Conservation (phyloP, 2,329 filamentous ascomycete species). For the Tolypocladium guangdongense region DNA sequence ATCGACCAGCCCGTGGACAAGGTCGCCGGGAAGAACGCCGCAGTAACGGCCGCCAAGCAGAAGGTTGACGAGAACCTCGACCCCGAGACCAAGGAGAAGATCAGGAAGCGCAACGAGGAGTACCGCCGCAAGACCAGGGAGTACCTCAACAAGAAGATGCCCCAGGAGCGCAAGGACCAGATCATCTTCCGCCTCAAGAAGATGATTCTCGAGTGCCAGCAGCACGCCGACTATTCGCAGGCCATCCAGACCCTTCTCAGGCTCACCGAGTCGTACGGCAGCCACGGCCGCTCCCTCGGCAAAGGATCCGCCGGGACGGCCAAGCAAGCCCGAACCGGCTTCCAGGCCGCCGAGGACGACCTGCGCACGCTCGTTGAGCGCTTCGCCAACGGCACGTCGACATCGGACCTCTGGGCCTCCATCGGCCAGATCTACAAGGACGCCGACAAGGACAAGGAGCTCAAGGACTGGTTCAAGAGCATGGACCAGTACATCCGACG, state of each 20-base stretch:
- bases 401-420: constrained; percentile 73
- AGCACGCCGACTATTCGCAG: constrained; percentile 84
- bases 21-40: constrained; percentile 19
- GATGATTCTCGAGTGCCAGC: constrained; percentile 94
- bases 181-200: constrained; percentile 88
- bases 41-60: constrained; percentile 38
- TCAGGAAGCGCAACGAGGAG: constrained; percentile 31
- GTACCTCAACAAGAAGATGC: constrained; percentile 80
- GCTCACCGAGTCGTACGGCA: constrained; percentile 75
- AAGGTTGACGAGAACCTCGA: constrained; percentile 52
- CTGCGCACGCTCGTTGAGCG: constrained; percentile 77
- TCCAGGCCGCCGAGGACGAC: constrained; percentile 66
- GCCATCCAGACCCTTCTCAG: constrained; percentile 81
- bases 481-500: constrained; percentile 70
- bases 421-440: constrained; percentile 80
- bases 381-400: constrained; percentile 89
- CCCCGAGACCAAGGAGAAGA: constrained; percentile 48
- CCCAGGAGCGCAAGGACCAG: constrained; percentile 85
- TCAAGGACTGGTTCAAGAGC: constrained; percentile 80
- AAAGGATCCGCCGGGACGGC: constrained; percentile 56
- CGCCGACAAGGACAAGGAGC: constrained; percentile 75
- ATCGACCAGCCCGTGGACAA: constrained; percentile 38
- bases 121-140: constrained; percentile 45
- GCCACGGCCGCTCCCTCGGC: constrained; percentile 57
- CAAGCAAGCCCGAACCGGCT: constrained; percentile 58